Base-by-base conservation (phyloP, 2,329 filamentous ascomycete species). In the Tricladium varicosporioides region DNA sequence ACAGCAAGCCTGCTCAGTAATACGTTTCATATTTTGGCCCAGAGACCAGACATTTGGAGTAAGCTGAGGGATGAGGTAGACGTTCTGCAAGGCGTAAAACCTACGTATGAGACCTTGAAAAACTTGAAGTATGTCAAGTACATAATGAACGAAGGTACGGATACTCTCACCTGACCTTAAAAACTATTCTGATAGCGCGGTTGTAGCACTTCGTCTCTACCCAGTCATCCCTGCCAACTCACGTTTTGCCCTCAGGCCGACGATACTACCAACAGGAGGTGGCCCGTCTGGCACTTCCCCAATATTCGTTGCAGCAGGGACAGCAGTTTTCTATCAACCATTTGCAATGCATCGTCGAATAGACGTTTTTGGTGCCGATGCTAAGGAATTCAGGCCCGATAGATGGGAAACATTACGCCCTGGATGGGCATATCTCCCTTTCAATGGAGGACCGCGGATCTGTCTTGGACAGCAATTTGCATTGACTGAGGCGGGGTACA, bases 81-180 rank as follows among this genome's bases (percentile, higher is more conserved):
- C 1, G 60, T 57, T 1, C 58, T 78, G 14, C 66, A 67, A 2
- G 70, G 67, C 0, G 57, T 68, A 11, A 65, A 70, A 53, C 83
- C 83, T 2, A 75, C 74, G 0, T 86, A 80, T 72, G 80, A 84
- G 62, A 73, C 82, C 62, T 67, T 86, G 56, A 79, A 77, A 62
- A 73, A 75, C 13, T 72, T 85, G 69, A 80, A 75, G 58, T 86
- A 85, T 57, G 69, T 87, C 14, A 80, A 80, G 65, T 80, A 75
- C 70, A 78, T 81, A 11, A 60, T 86, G 53, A 83, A 78, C 78
- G 65, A 10, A 80, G 65, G 47, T 51, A 36, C 45, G 40, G 16
- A 3, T 22, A 19, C 22, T 27, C 33, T 18, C 18, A 7, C 27
- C 2, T 9, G 10, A 8, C 7, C 13, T 3, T 43, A 5, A 14